A percentile compares a stretch with the other conserved stretches of the same genome.
These are phyloP conservation scores for Apiospora rasikravindrae DNA, from an alignment of 2,329 filamentous ascomycete species.

Conservation along the genomic window DNA sequence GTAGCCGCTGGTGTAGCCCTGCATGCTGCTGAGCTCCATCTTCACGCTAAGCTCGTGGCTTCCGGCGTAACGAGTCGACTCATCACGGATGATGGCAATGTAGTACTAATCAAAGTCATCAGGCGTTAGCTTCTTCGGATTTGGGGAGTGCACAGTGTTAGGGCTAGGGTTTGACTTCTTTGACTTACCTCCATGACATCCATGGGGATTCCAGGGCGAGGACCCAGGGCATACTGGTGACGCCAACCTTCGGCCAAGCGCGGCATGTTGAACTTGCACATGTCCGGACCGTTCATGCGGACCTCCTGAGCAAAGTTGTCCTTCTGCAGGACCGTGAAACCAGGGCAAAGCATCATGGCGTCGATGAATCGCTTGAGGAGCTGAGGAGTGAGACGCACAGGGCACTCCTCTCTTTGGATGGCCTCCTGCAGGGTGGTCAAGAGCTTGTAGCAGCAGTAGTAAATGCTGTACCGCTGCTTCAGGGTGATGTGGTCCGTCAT, in stretches of 20 bases:
- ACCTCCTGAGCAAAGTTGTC: constrained; percentile 58
- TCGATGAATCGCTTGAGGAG: constrained; percentile 59
- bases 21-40: constrained; percentile 41
- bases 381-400: constrained; percentile 54
- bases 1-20: constrained; percentile 46
- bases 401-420: constrained; percentile 45
- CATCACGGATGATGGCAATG: constrained; percentile 59
- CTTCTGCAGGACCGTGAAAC: constrained; percentile 67
- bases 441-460: constrained; percentile 55
- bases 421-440: constrained; percentile 50
- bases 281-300: constrained; percentile 42
- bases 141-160: no score
- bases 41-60: constrained; percentile 48
- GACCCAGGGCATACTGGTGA: constrained; percentile 56
- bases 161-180: background rate
- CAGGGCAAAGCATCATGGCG: constrained; percentile 61
- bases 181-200: constrained; percentile 60
- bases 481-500: constrained; percentile 62
- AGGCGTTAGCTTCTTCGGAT: background rate
- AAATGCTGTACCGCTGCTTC: constrained; percentile 59
- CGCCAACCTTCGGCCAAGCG: constrained; percentile 54
- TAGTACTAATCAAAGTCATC: constrained; percentile 54
- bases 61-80: constrained; percentile 48
- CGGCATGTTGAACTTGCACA: constrained; percentile 52
- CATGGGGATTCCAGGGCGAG: constrained; percentile 52